Evolutionary conservation across 2,329 filamentous ascomycete genomes (phyloP), one percentile per base, ranked within the genome.

Genomic region (Fusarium dimerum): DNA sequence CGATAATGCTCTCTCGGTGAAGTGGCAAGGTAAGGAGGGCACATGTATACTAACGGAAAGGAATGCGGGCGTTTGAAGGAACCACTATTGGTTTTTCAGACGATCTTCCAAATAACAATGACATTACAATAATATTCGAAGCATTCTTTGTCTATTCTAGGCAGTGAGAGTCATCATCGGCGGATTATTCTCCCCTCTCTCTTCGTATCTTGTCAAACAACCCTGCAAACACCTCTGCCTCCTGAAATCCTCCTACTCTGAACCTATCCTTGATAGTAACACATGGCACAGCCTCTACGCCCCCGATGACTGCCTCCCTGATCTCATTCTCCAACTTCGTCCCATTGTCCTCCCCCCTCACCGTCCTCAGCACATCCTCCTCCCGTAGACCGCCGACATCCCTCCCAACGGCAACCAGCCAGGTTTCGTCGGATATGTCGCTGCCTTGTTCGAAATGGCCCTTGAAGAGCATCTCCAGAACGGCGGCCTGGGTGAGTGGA

Each of bases 241-340:
- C 82, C 74, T 92, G 87, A 50, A 86, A 88, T 1, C 90, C 90
- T 9, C 86, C 84, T 16, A 93, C 76, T 57, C 85, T 80, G 69
- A 84, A 91, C 63, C 76, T 75, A 2, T 79, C 83, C 65, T 91
- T 87, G 46, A 93, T 79, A 2, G 84, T 85, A 63, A 90, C 90
- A 61, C 87, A 85, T 15, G 89, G 89, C 60, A 92, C 88, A 0
- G 88, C 89, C 51, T 76, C 77, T 48, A 92, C 72, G 7, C 69
- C 70, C 5, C 62, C 56, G 11, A 61, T 55, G 20, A 61, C 61
- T 40, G 71, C 69, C 8, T 43, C 55, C 41, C 63, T 48, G 1
- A 68, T 68, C 51, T 71, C 65, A 8, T 60, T 60, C 52, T 75
- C 70, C 13, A 74, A 60, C 9, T 54, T 44, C 11, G 57, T 48